Evolutionary conservation across 805 yeast genomes (phyloP).

Genomic region (Lipomyces japonicus): DNA sequence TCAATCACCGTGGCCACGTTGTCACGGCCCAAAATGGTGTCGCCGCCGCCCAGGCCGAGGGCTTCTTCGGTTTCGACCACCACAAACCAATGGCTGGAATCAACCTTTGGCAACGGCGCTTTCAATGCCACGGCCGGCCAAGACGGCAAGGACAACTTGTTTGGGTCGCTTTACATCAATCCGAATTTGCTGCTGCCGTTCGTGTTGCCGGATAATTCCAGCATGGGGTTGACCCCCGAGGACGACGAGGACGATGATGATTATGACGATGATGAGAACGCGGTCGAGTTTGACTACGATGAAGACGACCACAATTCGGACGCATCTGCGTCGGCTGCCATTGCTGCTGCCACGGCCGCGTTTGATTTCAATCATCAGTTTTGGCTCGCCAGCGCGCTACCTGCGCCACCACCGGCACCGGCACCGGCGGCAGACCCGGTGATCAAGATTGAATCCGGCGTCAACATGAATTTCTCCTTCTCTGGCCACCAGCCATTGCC

Average conservation of each 20-base stretch:
- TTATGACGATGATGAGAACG: slow-evolving; percentile 6
- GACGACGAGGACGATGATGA: background rate
- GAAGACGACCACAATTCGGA: slow-evolving; percentile 13
- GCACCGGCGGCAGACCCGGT: background rate
- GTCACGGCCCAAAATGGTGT: slow-evolving; percentile 7
- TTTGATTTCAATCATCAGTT: background rate
- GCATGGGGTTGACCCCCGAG: slow-evolving; percentile 16
- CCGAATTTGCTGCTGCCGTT: slow-evolving; percentile 25
- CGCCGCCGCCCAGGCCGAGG: slow-evolving; percentile 14
- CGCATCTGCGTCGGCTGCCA: slow-evolving; percentile 15
- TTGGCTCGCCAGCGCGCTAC: background rate
- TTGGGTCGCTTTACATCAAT: slow-evolving; percentile 27
- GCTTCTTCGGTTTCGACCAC: slow-evolving; percentile 21
- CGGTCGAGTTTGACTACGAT: slow-evolving; percentile 24
- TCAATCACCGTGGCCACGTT: slow-evolving; percentile 26
- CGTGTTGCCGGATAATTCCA: slow-evolving; percentile 22
- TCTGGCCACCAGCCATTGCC: slow-evolving; percentile 6
- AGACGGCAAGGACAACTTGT: slow-evolving; percentile 4
- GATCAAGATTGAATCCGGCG: slow-evolving; percentile 10
- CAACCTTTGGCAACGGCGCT: slow-evolving; percentile 11
- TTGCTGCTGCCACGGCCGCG: background rate
- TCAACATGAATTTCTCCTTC: slow-evolving; percentile 17
- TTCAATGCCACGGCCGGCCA: background rate
- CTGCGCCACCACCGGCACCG: background rate
- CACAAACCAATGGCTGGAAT: slow-evolving; percentile 22